Evolutionary conservation across 176 grass and related monocot species (phyloP).

Genomic region (Carex pumila): DNA sequence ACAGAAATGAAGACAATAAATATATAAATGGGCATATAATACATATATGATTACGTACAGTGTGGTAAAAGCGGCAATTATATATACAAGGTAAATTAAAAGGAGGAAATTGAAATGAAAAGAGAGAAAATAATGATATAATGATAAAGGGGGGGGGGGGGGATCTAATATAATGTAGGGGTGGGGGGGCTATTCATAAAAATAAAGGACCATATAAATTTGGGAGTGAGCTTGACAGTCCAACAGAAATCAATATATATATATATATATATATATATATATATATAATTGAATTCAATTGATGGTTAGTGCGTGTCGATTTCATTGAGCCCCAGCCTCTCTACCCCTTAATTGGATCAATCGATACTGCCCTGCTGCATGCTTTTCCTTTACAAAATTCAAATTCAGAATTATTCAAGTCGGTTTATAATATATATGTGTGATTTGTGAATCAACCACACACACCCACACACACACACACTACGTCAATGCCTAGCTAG

Average conservation of each 20-base stretch:
- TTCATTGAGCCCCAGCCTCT: conserved; percentile 4
- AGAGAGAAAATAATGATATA: background rate
- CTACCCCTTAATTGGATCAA: background rate
- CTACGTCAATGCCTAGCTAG: background rate
- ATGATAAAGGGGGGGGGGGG: no score
- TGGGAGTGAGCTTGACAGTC: background rate
- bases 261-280: no score
- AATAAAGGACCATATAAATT: background rate
- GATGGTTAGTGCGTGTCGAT: conserved; percentile 7
- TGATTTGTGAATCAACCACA: background rate
- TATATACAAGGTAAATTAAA: background rate
- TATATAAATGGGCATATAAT: no score
- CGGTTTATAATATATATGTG: background rate
- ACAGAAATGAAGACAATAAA: no score
- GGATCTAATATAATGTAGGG: background rate
- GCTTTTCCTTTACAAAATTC: background rate
- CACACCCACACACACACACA: background rate
- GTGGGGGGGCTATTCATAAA: background rate
- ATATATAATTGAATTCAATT: background rate
- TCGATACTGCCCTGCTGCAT: background rate
- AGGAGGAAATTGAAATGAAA: background rate
- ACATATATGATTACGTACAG: no score
- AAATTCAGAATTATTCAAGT: background rate
- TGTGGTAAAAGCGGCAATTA: no score
- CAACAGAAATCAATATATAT: background rate